phyloP scores from a whole-genome alignment of 805 yeast genomes.

The Wickerhamomyces alni region DNA sequence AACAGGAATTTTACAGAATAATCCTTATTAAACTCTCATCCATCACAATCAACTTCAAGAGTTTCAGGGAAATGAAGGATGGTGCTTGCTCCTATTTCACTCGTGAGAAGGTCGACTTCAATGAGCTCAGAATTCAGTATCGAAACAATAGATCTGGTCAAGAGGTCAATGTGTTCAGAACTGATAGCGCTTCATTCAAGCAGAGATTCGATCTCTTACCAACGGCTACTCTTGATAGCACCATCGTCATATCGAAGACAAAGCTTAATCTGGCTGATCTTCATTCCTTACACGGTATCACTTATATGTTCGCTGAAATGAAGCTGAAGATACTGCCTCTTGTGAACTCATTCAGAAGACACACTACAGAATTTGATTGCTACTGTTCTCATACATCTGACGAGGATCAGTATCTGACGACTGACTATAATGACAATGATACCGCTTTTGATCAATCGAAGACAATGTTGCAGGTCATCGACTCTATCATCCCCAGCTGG shows the following conservation, averaged over 20 bases:
- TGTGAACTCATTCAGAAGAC: slow-evolving; percentile 1
- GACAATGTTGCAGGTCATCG: slow-evolving; percentile 8
- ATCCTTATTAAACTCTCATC: slow-evolving; percentile 23
- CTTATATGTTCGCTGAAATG: slow-evolving; percentile 15
- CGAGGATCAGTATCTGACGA: background rate
- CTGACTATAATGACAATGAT: background rate
- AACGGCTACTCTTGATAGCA: background rate
- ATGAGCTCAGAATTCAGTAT: slow-evolving; percentile 11
- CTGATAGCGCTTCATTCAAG: slow-evolving; percentile 13
- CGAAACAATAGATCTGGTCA: slow-evolving; percentile 11
- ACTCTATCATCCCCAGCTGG: slow-evolving; percentile 20
- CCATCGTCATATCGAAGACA: slow-evolving; percentile 1
- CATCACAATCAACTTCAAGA: slow-evolving; percentile 13
- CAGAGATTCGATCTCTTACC: slow-evolving; percentile 14
- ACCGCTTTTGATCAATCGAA: background rate
- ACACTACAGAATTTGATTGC: slow-evolving; percentile 3
- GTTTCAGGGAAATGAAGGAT: slow-evolving; percentile 11
- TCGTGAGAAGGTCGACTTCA: slow-evolving; percentile 10
- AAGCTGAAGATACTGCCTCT: slow-evolving; percentile 7
- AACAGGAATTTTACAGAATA: slow-evolving; percentile 25
- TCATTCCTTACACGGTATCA: slow-evolving; percentile 25
- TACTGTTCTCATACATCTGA: background rate
- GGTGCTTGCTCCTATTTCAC: slow-evolving; percentile 15
- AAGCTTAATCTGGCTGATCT: slow-evolving; percentile 24
- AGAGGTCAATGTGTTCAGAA: slow-evolving; percentile 5